Conservation (phyloP, 2,329 filamentous ascomycete species). For the Zymoseptoria brevis region DNA sequence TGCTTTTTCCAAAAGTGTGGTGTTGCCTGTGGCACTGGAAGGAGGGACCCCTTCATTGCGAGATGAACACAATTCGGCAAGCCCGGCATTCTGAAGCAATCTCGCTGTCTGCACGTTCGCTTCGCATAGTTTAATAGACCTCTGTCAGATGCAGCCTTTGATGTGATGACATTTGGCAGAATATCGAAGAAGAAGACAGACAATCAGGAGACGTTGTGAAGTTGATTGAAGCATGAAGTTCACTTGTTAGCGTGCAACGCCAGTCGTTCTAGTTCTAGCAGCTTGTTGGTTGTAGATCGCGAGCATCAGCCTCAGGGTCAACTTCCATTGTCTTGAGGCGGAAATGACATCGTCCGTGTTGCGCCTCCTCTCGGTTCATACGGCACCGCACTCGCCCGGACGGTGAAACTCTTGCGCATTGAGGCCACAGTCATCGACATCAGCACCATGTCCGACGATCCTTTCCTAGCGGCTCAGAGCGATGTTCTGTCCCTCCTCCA, state of each 20-base stretch:
- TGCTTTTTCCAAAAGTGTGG: not conserved
- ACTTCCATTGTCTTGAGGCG: not conserved
- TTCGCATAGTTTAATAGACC: too few relatives aligned
- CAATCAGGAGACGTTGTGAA: not conserved
- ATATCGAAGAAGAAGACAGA: not conserved
- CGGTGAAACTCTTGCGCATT: not conserved
- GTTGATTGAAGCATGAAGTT: not conserved
- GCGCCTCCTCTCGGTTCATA: not conserved
- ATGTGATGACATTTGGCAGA: not conserved
- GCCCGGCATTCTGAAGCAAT: too few relatives aligned
- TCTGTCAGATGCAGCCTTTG: too few relatives aligned
- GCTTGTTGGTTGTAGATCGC: not conserved
- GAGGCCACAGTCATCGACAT: not conserved
- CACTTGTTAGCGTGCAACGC: not conserved
- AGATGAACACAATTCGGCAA: too few relatives aligned
- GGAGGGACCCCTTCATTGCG: too few relatives aligned
- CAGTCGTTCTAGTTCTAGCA: not conserved
- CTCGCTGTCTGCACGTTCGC: too few relatives aligned
- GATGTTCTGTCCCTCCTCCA: constrained; percentile 81
- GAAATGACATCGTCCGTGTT: not conserved
- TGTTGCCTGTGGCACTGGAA: not conserved
- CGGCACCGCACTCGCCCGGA: not conserved
- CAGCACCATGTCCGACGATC: constrained; percentile 33
- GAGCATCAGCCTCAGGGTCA: not conserved
- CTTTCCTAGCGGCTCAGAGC: constrained; percentile 45